A percentile compares a stretch with the other conserved stretches of the same genome.
Conservation (phyloP, 2,329 filamentous ascomycete species). For the Beauveria sp. region DNA sequence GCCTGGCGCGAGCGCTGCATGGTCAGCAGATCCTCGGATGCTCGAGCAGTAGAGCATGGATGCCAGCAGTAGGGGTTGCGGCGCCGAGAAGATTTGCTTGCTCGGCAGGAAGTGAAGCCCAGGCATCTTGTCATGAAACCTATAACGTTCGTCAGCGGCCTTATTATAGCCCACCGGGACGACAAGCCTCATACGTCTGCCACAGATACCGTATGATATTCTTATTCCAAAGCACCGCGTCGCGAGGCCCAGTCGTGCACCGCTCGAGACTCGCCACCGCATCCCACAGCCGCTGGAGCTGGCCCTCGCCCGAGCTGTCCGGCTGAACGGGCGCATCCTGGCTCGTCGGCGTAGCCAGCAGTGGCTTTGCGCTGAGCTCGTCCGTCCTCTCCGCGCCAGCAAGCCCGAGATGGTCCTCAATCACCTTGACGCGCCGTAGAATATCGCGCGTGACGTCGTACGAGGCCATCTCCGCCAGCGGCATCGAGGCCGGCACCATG, state of each 20-base stretch:
- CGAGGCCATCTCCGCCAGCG: neutral
- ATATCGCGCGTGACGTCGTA: slow-evolving; percentile 12
- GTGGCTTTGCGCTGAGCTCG: neutral
- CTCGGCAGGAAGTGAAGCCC: slow-evolving; percentile 36
- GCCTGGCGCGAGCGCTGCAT: slow-evolving; percentile 27
- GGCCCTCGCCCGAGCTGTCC: neutral
- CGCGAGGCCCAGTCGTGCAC: slow-evolving; percentile 17
- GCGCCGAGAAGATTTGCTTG: slow-evolving; percentile 33
- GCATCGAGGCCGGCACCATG: slow-evolving; percentile 1
- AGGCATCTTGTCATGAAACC: slow-evolving; percentile 36
- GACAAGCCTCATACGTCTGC: slow-evolving; percentile 16
- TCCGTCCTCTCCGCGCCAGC: neutral
- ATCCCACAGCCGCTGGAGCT: slow-evolving; percentile 21
- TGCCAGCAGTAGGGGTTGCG: slow-evolving; percentile 33
- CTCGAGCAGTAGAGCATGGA: slow-evolving; percentile 36
- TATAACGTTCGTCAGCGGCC: slow-evolving; percentile 18
- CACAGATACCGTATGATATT: slow-evolving; percentile 26
- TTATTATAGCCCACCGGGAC: neutral
- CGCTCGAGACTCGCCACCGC: slow-evolving; percentile 23
- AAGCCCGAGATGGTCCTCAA: slow-evolving; percentile 21
- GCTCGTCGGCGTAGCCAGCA: slow-evolving; percentile 10
- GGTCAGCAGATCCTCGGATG: slow-evolving; percentile 24
- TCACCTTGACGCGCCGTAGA: slow-evolving; percentile 15
- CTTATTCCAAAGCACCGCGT: slow-evolving; percentile 25
- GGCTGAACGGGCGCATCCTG: slow-evolving; percentile 14